phyloP scores from a whole-genome alignment of 176 grass and related monocot genomes.

The Phoenix roebelenii region DNA sequence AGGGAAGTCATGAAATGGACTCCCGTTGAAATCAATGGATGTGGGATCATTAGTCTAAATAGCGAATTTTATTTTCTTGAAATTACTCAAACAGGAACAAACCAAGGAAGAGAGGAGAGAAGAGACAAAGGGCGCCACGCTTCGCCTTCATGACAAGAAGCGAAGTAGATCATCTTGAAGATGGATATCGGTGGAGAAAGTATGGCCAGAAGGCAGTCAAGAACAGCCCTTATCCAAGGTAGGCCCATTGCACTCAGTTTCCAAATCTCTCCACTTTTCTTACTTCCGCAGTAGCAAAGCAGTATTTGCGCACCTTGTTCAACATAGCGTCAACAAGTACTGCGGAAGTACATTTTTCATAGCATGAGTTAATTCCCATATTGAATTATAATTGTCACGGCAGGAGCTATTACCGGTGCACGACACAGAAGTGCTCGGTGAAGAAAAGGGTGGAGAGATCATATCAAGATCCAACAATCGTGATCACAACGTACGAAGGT shows the following conservation, averaged over 20 bases:
- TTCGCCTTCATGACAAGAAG: constrained; percentile 90
- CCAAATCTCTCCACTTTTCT: too few relatives aligned
- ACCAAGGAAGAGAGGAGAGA: constrained; percentile 65
- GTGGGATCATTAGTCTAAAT: neutral
- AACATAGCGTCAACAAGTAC: too few relatives aligned
- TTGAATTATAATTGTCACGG: neutral
- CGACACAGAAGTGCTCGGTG: constrained; percentile 77
- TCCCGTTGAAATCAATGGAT: too few relatives aligned
- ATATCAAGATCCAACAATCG: constrained; percentile 68
- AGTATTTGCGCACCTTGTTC: too few relatives aligned
- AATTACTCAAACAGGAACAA: constrained; percentile 33
- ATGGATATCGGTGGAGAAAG: constrained; percentile 98
- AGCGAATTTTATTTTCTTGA: neutral
- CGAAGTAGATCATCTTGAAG: constrained; percentile 97
- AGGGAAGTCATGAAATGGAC: too few relatives aligned
- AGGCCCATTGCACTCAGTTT: neutral
- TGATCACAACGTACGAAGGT: constrained; percentile 94
- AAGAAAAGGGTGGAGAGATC: constrained; percentile 96
- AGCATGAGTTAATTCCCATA: too few relatives aligned
- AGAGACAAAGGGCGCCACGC: constrained; percentile 57
- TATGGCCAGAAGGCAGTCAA: constrained; percentile 99
- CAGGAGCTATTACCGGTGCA: constrained; percentile 96
- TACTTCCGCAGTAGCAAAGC: too few relatives aligned
- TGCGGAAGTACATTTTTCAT: too few relatives aligned
- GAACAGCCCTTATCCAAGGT: constrained; percentile 97